Conservation (phyloP, 495 filamentous ascomycete species). For the Paragyromitra xinjiangensis region DNA sequence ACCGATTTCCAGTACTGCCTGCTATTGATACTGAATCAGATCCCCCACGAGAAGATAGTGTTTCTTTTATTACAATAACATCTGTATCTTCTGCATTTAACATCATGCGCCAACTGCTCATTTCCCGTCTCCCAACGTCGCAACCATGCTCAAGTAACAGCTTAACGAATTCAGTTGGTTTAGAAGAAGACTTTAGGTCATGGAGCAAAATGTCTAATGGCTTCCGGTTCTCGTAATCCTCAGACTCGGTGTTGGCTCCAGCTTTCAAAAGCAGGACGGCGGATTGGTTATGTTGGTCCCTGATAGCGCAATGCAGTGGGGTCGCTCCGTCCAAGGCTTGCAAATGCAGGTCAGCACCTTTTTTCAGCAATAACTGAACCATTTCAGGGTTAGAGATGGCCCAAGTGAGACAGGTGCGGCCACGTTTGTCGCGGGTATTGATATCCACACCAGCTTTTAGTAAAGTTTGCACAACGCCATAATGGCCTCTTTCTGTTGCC, state of each 20-base stretch:
- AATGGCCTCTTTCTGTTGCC: background rate
- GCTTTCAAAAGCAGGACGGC: constrained; percentile 7
- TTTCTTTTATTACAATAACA: background rate
- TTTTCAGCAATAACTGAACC: background rate
- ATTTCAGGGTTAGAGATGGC: background rate
- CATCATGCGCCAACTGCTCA: constrained; percentile 17
- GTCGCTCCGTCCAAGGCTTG: constrained; percentile 35
- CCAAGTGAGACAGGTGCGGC: constrained; percentile 25
- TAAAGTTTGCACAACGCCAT: background rate
- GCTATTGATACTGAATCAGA: background rate
- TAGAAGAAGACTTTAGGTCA: background rate
- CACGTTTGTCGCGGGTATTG: constrained; percentile 6
- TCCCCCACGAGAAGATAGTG: background rate
- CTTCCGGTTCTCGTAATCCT: constrained; percentile 32
- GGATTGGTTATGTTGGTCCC: background rate
- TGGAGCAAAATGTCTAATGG: constrained; percentile 30
- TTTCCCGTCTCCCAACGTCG: background rate
- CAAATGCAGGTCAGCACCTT: constrained; percentile 5
- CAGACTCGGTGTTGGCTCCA: constrained; percentile 21
- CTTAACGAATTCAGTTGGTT: background rate
- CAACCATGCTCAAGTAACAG: constrained; percentile 26
- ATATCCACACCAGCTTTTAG: constrained; percentile 3
- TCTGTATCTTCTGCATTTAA: background rate
- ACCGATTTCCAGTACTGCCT: background rate
- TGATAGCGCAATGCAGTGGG: constrained; percentile 38